phyloP scores from a whole-genome alignment of 345 rosid genomes.

The Populus alba region DNA sequence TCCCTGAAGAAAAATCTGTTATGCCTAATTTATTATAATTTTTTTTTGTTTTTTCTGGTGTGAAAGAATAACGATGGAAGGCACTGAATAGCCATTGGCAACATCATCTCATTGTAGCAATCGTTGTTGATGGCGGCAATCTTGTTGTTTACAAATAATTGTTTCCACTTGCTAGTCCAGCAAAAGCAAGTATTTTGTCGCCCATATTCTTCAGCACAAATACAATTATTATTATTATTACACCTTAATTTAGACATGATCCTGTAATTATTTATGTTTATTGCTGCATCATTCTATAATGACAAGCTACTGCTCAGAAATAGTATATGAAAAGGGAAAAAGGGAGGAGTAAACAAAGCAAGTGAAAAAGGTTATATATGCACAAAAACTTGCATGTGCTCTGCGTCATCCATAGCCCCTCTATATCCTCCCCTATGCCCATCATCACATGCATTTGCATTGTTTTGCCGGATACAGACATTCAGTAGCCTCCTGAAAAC shows the following conservation, averaged over 20 bases:
- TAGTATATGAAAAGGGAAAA: not conserved
- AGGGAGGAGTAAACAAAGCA: not conserved
- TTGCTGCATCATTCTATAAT: not conserved
- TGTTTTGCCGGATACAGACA: conserved; percentile 34
- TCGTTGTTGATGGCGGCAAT: not conserved
- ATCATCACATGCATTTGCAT: conserved; percentile 22
- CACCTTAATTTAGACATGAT: not conserved
- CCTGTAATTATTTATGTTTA: not conserved
- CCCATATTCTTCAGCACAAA: not conserved
- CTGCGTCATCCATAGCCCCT: conserved; percentile 5
- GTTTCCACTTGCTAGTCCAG: not conserved
- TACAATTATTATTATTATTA: not conserved
- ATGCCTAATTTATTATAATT: conserved; percentile 9
- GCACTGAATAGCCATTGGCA: not conserved
- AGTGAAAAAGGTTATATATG: not conserved
- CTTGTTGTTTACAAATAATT: conserved; percentile 1
- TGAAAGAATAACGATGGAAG: not conserved
- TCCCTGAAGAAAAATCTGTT: not conserved
- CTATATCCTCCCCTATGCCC: not conserved
- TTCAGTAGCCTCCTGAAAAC: conserved; percentile 24
- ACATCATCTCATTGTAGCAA: not conserved
- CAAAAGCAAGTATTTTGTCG: not conserved
- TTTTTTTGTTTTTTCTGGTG: not conserved
- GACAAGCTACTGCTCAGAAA: not conserved
- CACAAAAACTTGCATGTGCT: not conserved